Conservation (phyloP, 306 rosid genomes). For the Rubus idaeus region DNA sequence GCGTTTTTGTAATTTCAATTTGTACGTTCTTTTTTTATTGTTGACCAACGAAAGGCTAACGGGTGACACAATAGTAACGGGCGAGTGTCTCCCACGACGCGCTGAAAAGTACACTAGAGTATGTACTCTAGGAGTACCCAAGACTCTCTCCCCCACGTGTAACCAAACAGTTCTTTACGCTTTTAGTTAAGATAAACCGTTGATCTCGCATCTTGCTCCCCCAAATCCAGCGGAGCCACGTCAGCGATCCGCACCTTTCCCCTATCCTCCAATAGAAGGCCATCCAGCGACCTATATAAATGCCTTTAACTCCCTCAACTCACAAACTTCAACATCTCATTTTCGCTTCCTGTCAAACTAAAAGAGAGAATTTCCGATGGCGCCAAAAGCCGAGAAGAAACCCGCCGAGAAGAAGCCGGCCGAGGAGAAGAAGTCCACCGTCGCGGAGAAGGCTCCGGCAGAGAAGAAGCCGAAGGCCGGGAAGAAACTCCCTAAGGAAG, state of each 20-base stretch:
- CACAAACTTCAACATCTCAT: neutral
- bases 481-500: constrained; percentile 68
- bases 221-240: neutral
- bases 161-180: too few species aligned
- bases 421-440: constrained; percentile 19
- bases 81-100: too few species aligned
- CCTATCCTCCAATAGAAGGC: neutral
- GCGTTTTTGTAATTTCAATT: neutral
- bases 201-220: neutral
- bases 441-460: constrained; percentile 47
- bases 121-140: too few species aligned
- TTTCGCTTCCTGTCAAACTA: too few species aligned
- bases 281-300: neutral
- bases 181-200: neutral
- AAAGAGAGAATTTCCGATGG: constrained; percentile 34
- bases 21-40: neutral
- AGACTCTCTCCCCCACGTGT: neutral
- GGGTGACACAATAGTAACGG: too few species aligned
- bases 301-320: accelerated
- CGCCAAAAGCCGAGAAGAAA: constrained; percentile 71
- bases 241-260: neutral
- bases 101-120: too few species aligned
- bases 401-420: constrained; percentile 71
- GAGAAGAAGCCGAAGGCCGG: constrained; percentile 79
- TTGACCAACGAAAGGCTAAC: too few species aligned